Conservation (phyloP, 1,139 yeast genomes). For the Scheffersomyces illinoinensis region DNA sequence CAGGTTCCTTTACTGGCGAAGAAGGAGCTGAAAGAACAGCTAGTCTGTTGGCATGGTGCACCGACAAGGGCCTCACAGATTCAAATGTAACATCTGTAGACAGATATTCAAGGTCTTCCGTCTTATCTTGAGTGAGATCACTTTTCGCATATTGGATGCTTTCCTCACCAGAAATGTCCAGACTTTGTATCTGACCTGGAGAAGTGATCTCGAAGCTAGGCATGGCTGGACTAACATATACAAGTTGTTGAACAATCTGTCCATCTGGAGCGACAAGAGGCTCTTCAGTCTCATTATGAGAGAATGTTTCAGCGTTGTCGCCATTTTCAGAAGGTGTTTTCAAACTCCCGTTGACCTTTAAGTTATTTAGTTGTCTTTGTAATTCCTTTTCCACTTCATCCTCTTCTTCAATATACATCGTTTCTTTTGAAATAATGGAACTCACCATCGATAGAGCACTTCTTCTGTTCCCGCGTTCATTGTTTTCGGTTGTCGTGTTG, state of each 20-base stretch:
- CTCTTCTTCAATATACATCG: constrained; percentile 28
- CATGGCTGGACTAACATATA: constrained; percentile 1
- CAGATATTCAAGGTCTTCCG: constrained; percentile 14
- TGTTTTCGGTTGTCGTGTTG: constrained; percentile 8
- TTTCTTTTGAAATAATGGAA: constrained; percentile 43
- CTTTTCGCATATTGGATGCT: not conserved
- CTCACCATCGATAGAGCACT: constrained; percentile 47
- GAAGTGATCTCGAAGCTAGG: constrained; percentile 4
- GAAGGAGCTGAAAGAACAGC: not conserved
- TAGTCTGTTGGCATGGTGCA: constrained; percentile 17
- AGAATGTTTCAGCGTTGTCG: not conserved
- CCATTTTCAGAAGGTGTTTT: not conserved
- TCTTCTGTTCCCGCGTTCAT: constrained; percentile 15
- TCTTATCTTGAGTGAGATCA: constrained; percentile 7
- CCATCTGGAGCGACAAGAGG: constrained; percentile 1
- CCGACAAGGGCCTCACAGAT: constrained; percentile 26
- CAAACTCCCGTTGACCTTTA: constrained; percentile 30
- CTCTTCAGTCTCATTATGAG: constrained; percentile 1
- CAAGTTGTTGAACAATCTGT: not conserved
- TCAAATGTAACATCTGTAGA: constrained; percentile 21
- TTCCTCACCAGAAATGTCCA: not conserved
- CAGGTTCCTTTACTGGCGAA: not conserved
- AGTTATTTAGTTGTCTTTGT: constrained; percentile 39
- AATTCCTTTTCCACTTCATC: constrained; percentile 41
- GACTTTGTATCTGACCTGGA: not conserved